Evolutionary conservation across 768 basidiomycete species (phyloP).

Genomic region (Kwoniella dejecticola): DNA sequence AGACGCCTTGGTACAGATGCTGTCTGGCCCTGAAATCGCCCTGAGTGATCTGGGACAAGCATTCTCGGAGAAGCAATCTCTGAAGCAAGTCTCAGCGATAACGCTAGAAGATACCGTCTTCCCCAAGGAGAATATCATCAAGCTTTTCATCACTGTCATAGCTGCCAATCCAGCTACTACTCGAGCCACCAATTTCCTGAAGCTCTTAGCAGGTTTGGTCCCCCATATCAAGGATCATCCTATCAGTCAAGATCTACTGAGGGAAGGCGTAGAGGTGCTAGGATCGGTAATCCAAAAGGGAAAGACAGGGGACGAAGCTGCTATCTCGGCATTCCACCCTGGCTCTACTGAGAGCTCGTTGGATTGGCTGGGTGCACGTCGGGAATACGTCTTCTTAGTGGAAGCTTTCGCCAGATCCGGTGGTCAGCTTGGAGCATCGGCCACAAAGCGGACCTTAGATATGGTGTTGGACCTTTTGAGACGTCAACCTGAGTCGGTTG

Average conservation of each 20-base stretch:
- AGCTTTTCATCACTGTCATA: conserved; percentile 47
- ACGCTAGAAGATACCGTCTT: conserved; percentile 34
- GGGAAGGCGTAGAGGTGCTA: conserved; percentile 40
- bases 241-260: conserved; percentile 22
- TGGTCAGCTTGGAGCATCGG: conserved; percentile 28
- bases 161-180: conserved; percentile 40
- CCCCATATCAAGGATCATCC: conserved; percentile 30
- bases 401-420: conserved; percentile 38
- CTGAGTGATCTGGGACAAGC: conserved; percentile 40
- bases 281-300: conserved; percentile 33
- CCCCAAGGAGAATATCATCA: conserved; percentile 39
- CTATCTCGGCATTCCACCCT: conserved; percentile 32
- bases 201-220: conserved; percentile 30
- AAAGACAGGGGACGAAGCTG: conserved; percentile 29
- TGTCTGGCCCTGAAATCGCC: conserved; percentile 42
- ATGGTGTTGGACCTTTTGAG: conserved; percentile 39
- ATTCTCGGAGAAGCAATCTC: conserved; percentile 34
- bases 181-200: conserved; percentile 28
- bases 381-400: conserved; percentile 40
- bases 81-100: conserved; percentile 26
- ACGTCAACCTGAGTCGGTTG: conserved; percentile 19
- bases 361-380: conserved; percentile 36
- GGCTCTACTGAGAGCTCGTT: conserved; percentile 9
- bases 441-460: conserved; percentile 31
- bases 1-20: conserved; percentile 44